Evolutionary conservation across 192 early-diverging fungal species (phyloP).

Genomic region (Coemansia furcata): DNA sequence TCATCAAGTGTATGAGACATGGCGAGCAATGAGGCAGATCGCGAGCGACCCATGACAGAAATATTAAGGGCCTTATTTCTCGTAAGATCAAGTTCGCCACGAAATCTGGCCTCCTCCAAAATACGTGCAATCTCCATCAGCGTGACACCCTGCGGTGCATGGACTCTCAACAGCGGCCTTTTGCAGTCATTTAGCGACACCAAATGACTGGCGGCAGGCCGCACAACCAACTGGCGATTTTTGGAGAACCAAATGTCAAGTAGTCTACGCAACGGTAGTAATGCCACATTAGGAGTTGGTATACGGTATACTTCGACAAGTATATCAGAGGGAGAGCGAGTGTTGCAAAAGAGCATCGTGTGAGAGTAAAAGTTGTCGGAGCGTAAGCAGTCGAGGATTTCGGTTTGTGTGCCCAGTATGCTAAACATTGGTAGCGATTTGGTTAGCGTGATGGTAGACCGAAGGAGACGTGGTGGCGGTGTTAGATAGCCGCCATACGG

Average conservation of each 20-base stretch:
- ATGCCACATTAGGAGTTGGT: not conserved
- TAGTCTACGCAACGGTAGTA: slow-evolving; percentile 9
- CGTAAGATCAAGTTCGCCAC: slow-evolving; percentile 18
- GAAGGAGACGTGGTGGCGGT: slow-evolving; percentile 7
- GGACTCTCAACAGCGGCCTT: slow-evolving; percentile 25
- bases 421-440: slow-evolving; percentile 27
- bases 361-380: slow-evolving; percentile 5
- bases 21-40: slow-evolving; percentile 12
- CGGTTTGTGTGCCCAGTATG: slow-evolving; percentile 18
- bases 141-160: slow-evolving; percentile 33
- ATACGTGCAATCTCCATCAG: slow-evolving; percentile 35
- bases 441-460: slow-evolving; percentile 14
- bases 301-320: slow-evolving; percentile 6
- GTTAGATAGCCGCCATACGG: slow-evolving; percentile 33
- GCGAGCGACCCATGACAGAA: slow-evolving; percentile 33
- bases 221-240: slow-evolving; percentile 32
- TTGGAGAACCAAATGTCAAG: slow-evolving; percentile 13
- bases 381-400: slow-evolving; percentile 29
- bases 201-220: slow-evolving; percentile 2
- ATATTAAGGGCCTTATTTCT: slow-evolving; percentile 46
- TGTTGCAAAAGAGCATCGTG: slow-evolving; percentile 25
- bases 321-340: slow-evolving; percentile 9
- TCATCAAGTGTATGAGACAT: not conserved
- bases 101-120: slow-evolving; percentile 1
- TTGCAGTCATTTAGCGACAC: not conserved